A percentile compares a stretch with the other conserved stretches of the same genome.
Evolutionary conservation across 2,329 filamentous ascomycete genomes (phyloP).

Genomic region (Colletotrichum karsti): DNA sequence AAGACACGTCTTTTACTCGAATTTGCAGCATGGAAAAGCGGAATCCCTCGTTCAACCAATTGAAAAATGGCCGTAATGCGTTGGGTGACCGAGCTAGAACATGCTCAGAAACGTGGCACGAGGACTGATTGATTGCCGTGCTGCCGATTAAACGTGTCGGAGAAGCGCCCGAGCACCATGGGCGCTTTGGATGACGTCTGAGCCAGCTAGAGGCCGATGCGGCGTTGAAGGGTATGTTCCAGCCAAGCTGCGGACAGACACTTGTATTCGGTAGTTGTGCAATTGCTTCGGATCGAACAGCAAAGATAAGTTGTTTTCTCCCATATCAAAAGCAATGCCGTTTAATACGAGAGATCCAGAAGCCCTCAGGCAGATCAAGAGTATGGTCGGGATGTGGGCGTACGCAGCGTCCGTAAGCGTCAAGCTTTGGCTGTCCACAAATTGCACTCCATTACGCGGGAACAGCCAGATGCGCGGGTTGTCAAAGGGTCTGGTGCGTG

Average conservation of each 20-base stretch:
- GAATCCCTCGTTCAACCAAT: too few species aligned
- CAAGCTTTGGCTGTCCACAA: conserved; percentile 13
- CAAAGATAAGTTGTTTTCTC: not conserved
- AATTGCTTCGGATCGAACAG: not conserved
- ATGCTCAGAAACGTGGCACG: not conserved
- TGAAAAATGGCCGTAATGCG: too few species aligned
- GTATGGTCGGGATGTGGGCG: not conserved
- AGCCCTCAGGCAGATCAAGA: not conserved
- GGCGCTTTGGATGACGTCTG: not conserved
- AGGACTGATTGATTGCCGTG: not conserved
- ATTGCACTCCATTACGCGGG: not conserved
- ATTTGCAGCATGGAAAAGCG: too few species aligned
- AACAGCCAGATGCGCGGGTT: not conserved
- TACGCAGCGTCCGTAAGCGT: conserved; percentile 1
- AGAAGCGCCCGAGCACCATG: not conserved
- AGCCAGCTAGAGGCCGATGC: not conserved
- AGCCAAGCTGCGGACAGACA: not conserved
- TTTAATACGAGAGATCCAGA: not conserved
- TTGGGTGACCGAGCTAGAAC: not conserved
- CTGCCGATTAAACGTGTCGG: not conserved
- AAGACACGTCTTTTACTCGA: too few species aligned
- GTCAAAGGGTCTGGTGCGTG: not conserved
- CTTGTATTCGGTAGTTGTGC: not conserved
- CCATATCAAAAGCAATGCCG: not conserved
- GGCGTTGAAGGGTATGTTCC: not conserved